Percentiles rank a stretch among this genome's conserved stretches.
Evolutionary conservation across 805 yeast genomes (phyloP).

Genomic region (Nakazawaea peltata): DNA sequence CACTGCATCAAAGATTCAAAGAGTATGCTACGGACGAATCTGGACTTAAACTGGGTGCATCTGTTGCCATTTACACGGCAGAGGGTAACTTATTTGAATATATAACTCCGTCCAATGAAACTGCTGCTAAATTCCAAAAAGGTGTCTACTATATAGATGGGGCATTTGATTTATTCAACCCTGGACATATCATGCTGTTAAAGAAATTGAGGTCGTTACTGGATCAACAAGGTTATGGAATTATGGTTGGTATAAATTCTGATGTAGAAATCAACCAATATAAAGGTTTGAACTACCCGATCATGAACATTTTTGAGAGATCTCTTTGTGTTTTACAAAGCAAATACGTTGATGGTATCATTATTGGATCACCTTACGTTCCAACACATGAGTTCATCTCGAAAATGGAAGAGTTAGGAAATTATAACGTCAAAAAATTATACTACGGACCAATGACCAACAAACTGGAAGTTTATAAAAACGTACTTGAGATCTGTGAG

Average conservation of each 20-base stretch:
- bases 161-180: conserved; percentile 85
- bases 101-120: conserved; percentile 24
- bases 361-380: conserved; percentile 59
- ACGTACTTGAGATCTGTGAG: conserved; percentile 23
- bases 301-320: conserved; percentile 85
- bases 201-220: conserved; percentile 36
- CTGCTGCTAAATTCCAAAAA: conserved; percentile 12
- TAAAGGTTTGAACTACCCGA: conserved; percentile 64
- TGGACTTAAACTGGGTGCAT: conserved; percentile 51
- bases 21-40: conserved; percentile 56
- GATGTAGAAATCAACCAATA: conserved; percentile 46
- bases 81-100: conserved; percentile 22
- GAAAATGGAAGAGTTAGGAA: conserved; percentile 24
- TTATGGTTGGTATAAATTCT: conserved; percentile 63
- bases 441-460: conserved; percentile 52
- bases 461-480: conserved; percentile 18
- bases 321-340: conserved; percentile 85
- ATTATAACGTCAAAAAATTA: conserved; percentile 28
- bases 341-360: conserved; percentile 69
- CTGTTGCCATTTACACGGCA: conserved; percentile 38
- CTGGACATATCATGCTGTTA: conserved; percentile 82
- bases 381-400: conserved; percentile 34
- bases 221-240: conserved; percentile 28
- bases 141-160: conserved; percentile 60
- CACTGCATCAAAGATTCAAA: conserved; percentile 32